These are phyloP conservation scores for Aspergillus piperis DNA, from an alignment of 2,329 filamentous ascomycete species.

Conservation along the genomic window DNA sequence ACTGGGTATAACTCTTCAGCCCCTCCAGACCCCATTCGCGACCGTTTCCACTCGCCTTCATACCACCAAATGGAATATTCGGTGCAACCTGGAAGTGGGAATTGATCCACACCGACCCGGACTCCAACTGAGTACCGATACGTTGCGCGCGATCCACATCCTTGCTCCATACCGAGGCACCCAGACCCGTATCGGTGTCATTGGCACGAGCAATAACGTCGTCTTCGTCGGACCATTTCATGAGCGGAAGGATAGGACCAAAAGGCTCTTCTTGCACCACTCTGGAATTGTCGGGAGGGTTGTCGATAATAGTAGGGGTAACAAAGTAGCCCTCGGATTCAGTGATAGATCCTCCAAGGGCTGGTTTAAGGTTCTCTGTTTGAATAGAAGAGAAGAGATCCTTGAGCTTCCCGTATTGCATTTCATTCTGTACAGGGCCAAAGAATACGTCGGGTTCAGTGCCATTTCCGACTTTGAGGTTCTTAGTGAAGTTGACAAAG, in stretches of 20 bases:
- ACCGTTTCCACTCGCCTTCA: constrained; percentile 1
- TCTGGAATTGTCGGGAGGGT: constrained; percentile 54
- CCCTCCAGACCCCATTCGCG: constrained; percentile 6
- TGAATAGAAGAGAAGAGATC: constrained; percentile 58
- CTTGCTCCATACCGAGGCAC: constrained; percentile 58
- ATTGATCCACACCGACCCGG: constrained; percentile 8
- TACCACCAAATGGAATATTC: constrained; percentile 1
- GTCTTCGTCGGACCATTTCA: constrained; percentile 60
- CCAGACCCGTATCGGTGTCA: constrained; percentile 52
- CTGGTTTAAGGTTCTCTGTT: constrained; percentile 54
- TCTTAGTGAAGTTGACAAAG: constrained; percentile 45
- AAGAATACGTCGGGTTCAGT: constrained; percentile 48
- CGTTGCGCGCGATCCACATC: constrained; percentile 39
- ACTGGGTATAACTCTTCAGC: constrained; percentile 7
- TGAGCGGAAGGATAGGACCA: constrained; percentile 62
- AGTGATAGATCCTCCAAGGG: constrained; percentile 47
- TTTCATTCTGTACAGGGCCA: constrained; percentile 62
- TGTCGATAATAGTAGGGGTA: constrained; percentile 57
- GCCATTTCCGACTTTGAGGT: constrained; percentile 35
- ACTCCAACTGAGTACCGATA: neutral
- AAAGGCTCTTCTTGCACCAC: constrained; percentile 62
- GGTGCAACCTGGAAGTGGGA: constrained; percentile 6
- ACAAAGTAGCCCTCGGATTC: constrained; percentile 56
- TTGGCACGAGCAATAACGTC: constrained; percentile 60
- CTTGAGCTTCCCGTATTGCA: constrained; percentile 64